Evolutionary conservation across 2,329 filamentous ascomycete species (phyloP), one percentile per base, ranked within the genome.

Genomic region (Bipolaris bicolor): DNA sequence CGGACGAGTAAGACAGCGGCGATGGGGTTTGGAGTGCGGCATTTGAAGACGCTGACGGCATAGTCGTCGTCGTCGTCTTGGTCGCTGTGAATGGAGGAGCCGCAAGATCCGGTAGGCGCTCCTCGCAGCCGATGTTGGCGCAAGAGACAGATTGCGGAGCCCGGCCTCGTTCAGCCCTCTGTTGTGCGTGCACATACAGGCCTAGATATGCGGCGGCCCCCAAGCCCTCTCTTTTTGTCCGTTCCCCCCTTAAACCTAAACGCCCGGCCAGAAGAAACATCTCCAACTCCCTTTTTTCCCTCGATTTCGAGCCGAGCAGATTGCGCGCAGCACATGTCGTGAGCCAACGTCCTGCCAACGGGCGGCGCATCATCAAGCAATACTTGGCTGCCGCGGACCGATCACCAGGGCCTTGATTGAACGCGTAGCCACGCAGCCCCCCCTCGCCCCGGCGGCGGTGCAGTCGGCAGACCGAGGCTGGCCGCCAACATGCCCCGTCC

Each of bases 401-500:
- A 52, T 29, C 40, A 50, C 5, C 44, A 53, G 22, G 26, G 44
- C 47, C 41, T 44, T 62, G 57, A 60, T 48, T 57, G 54, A 55
- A 60, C 63, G 62, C 66, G 63, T 61, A 64, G 58, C 60, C 45
- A 36, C 39, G 13, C 26, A 29, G 26, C 26, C 26, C 26, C 26
- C 26, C 26, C 26, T 29, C 31, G 31, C 31, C 45, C 11, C 11
- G 37, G 41, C 13, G 41, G 41, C 41, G 41, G 41, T 44, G 41
- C 41, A 44, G 5, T 39, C 36, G 15, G 16, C n/a, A 16, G 36
- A 26, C 41, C 22, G 22, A 26, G 22, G 22, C 16, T 20, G 31
- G 18, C 63, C 52, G 61, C 67, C 71, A 73, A 48, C 57, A 76
- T 76, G 74, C 71, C 72, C 65, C 75, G 74, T 46, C 75, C 72